These are phyloP conservation scores for Discostella pseudostelligera DNA, from an alignment of 108 stramenopile genomes.

Conservation along the genomic window DNA sequence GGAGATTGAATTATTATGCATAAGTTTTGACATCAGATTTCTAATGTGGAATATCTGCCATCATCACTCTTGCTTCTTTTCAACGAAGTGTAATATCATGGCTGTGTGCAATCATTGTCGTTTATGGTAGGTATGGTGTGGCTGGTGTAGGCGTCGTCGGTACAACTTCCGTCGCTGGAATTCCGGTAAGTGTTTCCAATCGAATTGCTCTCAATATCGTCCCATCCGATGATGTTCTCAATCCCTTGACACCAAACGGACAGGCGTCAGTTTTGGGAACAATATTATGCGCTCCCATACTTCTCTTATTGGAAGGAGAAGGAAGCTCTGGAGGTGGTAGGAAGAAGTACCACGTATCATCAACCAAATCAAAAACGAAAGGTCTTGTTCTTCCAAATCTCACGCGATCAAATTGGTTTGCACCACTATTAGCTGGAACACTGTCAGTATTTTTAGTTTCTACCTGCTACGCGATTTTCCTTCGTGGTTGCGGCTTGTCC, in stretches of 20 bases:
- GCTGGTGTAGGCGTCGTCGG: conserved; percentile 68
- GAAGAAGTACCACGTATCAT: conserved; percentile 40
- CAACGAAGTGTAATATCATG: conserved; percentile 46
- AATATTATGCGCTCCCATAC: conserved; percentile 53
- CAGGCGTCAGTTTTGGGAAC: conserved; percentile 66
- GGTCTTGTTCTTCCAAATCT: conserved; percentile 49
- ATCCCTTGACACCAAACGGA: not conserved
- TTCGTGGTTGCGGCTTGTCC: conserved; percentile 57
- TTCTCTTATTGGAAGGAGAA: conserved; percentile 76
- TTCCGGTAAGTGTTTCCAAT: conserved; percentile 44
- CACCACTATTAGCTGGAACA: conserved; percentile 52
- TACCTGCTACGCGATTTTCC: conserved; percentile 56
- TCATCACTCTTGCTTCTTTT: too few species aligned
- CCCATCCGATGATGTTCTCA: not conserved
- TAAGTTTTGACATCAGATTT: too few species aligned
- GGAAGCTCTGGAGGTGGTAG: conserved; percentile 26
- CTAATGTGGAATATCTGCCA: too few species aligned
- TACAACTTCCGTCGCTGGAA: conserved; percentile 53
- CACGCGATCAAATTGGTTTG: conserved; percentile 59
- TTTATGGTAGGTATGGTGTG: conserved; percentile 72
- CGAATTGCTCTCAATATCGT: not conserved
- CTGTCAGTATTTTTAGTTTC: conserved; percentile 53
- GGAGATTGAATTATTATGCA: too few species aligned
- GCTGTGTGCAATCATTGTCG: conserved; percentile 47
- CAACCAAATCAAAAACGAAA: conserved; percentile 27